Evolutionary conservation across 345 rosid genomes (phyloP).

Genomic region (Sonneratia caseolaris): DNA sequence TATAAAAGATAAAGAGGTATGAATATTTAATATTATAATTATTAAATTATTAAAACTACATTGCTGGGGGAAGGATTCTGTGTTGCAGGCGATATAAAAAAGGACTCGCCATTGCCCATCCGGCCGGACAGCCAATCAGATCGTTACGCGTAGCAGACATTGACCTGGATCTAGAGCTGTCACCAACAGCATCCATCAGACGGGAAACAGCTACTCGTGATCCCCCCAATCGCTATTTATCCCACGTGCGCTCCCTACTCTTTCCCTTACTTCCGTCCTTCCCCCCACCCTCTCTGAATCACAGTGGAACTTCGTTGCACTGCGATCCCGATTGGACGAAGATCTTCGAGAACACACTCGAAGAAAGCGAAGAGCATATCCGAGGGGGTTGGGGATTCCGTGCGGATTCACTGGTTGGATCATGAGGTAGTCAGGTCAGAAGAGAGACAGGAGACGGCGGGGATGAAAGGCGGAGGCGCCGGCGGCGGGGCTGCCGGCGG

Average conservation of each 20-base stretch:
- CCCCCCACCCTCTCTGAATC: background rate
- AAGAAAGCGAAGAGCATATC: background rate
- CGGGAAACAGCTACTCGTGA: background rate
- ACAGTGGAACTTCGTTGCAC: background rate
- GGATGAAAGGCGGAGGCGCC: conserved; percentile 28
- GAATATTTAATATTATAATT: too few relatives aligned
- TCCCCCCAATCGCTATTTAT: background rate
- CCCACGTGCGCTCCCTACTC: background rate
- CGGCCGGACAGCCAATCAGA: background rate
- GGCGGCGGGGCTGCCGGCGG: conserved; percentile 25
- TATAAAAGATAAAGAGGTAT: too few relatives aligned
- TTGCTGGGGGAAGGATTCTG: too few relatives aligned
- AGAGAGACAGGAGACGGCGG: background rate
- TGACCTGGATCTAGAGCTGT: background rate
- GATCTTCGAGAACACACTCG: background rate
- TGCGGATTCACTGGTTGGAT: background rate
- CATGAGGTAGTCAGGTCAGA: conserved; percentile 6
- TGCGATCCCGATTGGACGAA: background rate
- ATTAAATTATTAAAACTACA: too few relatives aligned
- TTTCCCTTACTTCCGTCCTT: background rate
- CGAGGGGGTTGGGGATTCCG: background rate
- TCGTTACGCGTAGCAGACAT: background rate
- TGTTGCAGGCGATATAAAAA: too few relatives aligned
- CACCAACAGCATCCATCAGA: background rate
- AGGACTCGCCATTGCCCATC: too few relatives aligned